Conservation (phyloP, 1,284 basidiomycete genomes). For the Cutaneotrichosporon spelunceum region DNA sequence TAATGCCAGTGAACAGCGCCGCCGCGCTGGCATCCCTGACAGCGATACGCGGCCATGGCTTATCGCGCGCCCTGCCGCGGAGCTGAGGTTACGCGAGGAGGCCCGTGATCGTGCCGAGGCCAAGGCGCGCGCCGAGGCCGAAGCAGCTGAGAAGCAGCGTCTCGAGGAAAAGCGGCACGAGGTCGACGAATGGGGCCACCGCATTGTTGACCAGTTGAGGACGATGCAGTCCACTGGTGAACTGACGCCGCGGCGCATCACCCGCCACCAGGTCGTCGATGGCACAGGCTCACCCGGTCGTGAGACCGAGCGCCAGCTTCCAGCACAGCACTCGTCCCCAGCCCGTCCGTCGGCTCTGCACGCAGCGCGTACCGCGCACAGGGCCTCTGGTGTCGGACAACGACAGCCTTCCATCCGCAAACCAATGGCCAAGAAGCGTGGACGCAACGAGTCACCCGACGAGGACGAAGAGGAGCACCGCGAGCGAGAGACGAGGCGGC, state of each 20-base stretch:
- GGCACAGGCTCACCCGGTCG: not conserved
- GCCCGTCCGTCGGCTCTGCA: constrained; percentile 1
- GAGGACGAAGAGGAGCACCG: constrained; percentile 11
- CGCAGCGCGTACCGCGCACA: not conserved
- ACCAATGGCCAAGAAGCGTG: constrained; percentile 11
- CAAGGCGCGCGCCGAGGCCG: not conserved
- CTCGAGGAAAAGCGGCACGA: constrained; percentile 17
- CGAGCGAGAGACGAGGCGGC: constrained; percentile 7
- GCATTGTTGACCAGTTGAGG: constrained; percentile 13
- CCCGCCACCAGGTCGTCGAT: constrained; percentile 17
- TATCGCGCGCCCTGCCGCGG: constrained; percentile 22
- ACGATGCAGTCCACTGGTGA: constrained; percentile 14
- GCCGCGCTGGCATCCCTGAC: constrained; percentile 27
- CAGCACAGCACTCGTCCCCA: not conserved
- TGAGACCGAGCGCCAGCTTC: not conserved
- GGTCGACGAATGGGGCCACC: constrained; percentile 22
- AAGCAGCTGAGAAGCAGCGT: constrained; percentile 11
- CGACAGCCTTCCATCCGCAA: not conserved
- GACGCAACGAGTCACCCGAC: constrained; percentile 15
- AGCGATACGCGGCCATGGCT: constrained; percentile 25
- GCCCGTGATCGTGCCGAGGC: not conserved
- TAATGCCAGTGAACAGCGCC: constrained; percentile 22
- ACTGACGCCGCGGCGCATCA: constrained; percentile 5
- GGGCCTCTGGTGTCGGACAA: not conserved
- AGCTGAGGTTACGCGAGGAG: constrained; percentile 24